These are phyloP conservation scores for Pichia sp. DNA, from an alignment of 1,139 yeast species.

Conservation along the genomic window DNA sequence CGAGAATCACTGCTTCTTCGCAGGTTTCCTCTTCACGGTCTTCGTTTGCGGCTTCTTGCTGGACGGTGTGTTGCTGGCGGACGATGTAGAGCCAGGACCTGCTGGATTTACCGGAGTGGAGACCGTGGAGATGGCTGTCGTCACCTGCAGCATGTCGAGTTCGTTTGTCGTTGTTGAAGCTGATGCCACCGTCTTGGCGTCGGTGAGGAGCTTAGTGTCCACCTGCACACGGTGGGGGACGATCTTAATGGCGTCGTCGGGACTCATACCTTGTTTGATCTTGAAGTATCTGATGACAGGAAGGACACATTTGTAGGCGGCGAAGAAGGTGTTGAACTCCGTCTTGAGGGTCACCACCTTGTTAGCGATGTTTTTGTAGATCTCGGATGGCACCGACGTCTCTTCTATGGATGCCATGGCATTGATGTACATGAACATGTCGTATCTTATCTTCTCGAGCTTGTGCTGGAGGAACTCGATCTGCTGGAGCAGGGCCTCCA, in stretches of 20 bases:
- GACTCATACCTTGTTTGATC: constrained; percentile 36
- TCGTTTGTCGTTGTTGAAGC: too few species aligned
- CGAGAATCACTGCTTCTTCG: background rate
- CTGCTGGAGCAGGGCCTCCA: constrained; percentile 34
- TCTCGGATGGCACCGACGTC: constrained; percentile 17
- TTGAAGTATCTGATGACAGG: constrained; percentile 53
- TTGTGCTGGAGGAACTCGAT: constrained; percentile 32
- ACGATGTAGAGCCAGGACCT: background rate
- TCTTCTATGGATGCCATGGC: constrained; percentile 30
- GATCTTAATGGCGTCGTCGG: constrained; percentile 26
- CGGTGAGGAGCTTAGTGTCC: constrained; percentile 20
- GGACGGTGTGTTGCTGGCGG: constrained; percentile 1
- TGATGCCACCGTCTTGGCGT: too few species aligned
- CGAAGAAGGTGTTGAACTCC: constrained; percentile 19
- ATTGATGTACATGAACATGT: constrained; percentile 30
- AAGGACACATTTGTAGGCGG: constrained; percentile 30
- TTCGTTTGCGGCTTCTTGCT: background rate
- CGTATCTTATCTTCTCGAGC: constrained; percentile 28
- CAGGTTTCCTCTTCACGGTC: background rate
- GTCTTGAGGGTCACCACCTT: background rate
- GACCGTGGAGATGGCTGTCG: background rate
- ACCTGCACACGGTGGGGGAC: constrained; percentile 24
- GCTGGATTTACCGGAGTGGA: background rate
- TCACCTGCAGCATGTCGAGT: too few species aligned
- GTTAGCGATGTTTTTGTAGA: background rate